Conservation (phyloP, 2,329 filamentous ascomycete genomes). For the Biscogniauxia sp. region DNA sequence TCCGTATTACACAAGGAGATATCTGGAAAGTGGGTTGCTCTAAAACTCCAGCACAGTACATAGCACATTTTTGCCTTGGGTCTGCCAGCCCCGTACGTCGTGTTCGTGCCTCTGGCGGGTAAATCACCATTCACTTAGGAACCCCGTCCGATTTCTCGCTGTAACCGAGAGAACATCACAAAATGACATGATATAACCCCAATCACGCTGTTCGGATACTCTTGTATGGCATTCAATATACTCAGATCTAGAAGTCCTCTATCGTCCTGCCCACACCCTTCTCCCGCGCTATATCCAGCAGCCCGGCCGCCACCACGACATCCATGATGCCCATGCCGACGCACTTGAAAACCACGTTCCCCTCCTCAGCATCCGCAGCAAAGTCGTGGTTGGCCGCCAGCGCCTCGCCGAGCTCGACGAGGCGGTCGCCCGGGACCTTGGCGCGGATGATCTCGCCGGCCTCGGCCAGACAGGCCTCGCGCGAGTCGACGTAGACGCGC, state of each 20-base stretch:
- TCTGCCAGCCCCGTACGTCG: no score
- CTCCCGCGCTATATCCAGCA: conserved; percentile 28
- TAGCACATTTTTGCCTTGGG: no score
- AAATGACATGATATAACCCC: no score
- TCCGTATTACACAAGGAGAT: no score
- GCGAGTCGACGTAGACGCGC: conserved; percentile 50
- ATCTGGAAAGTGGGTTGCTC: no score
- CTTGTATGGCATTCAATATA: no score
- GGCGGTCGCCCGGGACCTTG: conserved; percentile 51
- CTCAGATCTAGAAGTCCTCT: conserved; percentile 2
- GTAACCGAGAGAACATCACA: no score
- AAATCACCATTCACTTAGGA: no score
- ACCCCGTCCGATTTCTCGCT: no score
- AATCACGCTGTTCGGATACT: neutral
- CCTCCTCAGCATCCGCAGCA: conserved; percentile 16
- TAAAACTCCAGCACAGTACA: no score
- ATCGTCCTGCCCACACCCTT: conserved; percentile 7
- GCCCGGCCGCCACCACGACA: conserved; percentile 29
- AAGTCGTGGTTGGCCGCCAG: neutral
- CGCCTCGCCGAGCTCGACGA: conserved; percentile 60
- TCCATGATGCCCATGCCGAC: conserved; percentile 33
- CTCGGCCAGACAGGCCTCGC: conserved; percentile 60
- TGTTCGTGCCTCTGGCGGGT: no score
- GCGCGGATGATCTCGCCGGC: conserved; percentile 67
- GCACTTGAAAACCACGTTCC: conserved; percentile 26